phyloP scores from a whole-genome alignment of 352 stramenopile species.

The Phytophthora syringae region DNA sequence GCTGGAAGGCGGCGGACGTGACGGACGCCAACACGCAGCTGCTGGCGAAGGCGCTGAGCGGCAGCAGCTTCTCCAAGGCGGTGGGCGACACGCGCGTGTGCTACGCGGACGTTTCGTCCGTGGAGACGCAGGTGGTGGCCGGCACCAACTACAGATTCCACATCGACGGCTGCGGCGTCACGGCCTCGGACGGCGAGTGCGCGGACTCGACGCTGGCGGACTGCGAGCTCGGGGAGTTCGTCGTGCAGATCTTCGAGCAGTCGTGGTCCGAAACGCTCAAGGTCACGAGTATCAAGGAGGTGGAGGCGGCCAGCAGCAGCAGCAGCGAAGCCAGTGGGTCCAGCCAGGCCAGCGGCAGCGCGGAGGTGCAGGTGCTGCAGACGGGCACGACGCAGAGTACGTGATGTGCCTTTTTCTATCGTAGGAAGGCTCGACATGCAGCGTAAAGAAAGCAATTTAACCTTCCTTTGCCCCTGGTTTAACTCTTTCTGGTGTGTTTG shows the following conservation, averaged over 20 bases:
- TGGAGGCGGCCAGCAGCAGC: background rate
- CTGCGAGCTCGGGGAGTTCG: conserved; percentile 43
- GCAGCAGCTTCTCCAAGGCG: conserved; percentile 28
- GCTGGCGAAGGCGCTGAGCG: conserved; percentile 37
- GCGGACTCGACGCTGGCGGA: conserved; percentile 25
- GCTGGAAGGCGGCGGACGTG: conserved; percentile 32
- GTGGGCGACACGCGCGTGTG: conserved; percentile 53
- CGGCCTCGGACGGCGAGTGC: conserved; percentile 49
- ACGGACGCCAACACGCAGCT: conserved; percentile 34
- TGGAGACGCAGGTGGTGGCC: conserved; percentile 72
- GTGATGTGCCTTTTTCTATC: conserved; percentile 19
- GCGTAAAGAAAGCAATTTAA: conserved; percentile 21
- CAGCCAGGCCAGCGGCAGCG: conserved; percentile 5
- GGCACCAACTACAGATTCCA: conserved; percentile 82
- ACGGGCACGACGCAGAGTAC: conserved; percentile 24
- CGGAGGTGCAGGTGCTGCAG: conserved; percentile 1
- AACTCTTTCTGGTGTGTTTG: conserved; percentile 17
- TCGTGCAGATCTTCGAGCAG: conserved; percentile 66
- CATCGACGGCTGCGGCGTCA: conserved; percentile 57
- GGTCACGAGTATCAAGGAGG: conserved; percentile 54
- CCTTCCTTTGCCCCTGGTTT: conserved; percentile 14
- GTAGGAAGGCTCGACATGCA: conserved; percentile 9
- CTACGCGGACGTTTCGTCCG: conserved; percentile 38
- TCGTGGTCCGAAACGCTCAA: conserved; percentile 66
- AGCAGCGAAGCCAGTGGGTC: too few species aligned